Percentiles rank a stretch among this genome's conserved stretches.
Evolutionary conservation across 75 land plant genomes (phyloP).

Genomic region (Gnetum montanum): DNA sequence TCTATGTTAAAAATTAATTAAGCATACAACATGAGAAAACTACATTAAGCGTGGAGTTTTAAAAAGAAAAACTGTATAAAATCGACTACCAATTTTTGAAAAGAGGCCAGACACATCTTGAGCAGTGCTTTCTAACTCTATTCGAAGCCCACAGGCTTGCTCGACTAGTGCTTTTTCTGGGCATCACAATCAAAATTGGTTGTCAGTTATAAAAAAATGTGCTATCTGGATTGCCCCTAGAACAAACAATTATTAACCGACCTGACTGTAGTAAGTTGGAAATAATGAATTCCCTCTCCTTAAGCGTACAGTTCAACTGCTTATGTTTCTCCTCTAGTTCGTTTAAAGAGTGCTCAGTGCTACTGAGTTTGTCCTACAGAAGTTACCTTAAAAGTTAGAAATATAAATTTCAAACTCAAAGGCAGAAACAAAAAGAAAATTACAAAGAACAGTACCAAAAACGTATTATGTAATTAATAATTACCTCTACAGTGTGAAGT

Average conservation of each 20-base stretch:
- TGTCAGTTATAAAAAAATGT: neutral
- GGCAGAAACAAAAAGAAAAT: neutral
- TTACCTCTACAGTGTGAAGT: too few species aligned
- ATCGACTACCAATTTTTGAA: conserved; percentile 64
- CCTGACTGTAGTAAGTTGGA: conserved; percentile 75
- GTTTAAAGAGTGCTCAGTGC: conserved; percentile 44
- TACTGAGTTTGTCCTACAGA: conserved; percentile 62
- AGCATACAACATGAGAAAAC: neutral
- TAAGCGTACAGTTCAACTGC: conserved; percentile 62
- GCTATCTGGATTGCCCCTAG: neutral
- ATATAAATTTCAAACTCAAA: neutral
- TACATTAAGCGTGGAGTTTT: conserved; percentile 6
- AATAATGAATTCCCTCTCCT: conserved; percentile 78
- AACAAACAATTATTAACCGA: conserved; percentile 17
- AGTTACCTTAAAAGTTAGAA: conserved; percentile 4
- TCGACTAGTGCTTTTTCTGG: conserved; percentile 82
- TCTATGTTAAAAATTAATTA: too few species aligned
- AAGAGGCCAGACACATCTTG: conserved; percentile 72
- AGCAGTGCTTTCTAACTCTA: conserved; percentile 74
- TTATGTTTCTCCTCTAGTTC: conserved; percentile 67
- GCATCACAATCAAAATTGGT: neutral
- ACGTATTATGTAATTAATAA: neutral
- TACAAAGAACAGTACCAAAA: neutral
- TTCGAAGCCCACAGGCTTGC: conserved; percentile 56
- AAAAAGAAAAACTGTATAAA: conserved; percentile 22